Percentiles rank a stretch among this genome's conserved stretches.
These are phyloP conservation scores for Trichoderma sp. DNA, from an alignment of 2,329 filamentous ascomycete species.

Conservation along the genomic window DNA sequence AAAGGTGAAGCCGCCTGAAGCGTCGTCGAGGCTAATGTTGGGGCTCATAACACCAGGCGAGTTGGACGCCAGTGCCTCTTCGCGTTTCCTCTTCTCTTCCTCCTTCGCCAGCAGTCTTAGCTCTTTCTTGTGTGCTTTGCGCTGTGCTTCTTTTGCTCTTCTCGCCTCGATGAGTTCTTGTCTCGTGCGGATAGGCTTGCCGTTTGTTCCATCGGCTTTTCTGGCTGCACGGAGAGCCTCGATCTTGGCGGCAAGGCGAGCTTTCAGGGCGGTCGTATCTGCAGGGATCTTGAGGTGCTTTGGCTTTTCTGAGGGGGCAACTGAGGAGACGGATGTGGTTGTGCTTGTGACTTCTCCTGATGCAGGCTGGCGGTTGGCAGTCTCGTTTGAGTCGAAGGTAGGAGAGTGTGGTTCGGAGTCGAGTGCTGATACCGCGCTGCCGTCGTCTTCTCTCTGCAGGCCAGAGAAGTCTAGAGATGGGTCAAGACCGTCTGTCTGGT, in stretches of 20 bases:
- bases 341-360: conserved; percentile 50
- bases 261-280: conserved; percentile 71
- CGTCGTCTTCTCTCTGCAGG: conserved; percentile 42
- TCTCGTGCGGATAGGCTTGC: conserved; percentile 72
- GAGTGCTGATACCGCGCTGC: conserved; percentile 46
- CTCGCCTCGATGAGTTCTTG: conserved; percentile 90
- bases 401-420: conserved; percentile 50
- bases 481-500: conserved; percentile 10
- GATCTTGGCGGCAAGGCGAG: conserved; percentile 77
- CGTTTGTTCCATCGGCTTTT: conserved; percentile 81
- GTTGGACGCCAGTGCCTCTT: conserved; percentile 60
- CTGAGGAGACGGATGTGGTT: conserved; percentile 67
- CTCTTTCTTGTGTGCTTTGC: conserved; percentile 86
- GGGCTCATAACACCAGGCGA: conserved; percentile 60
- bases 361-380: conserved; percentile 38
- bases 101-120: conserved; percentile 71
- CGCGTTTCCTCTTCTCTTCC: conserved; percentile 68
- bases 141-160: conserved; percentile 79
- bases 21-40: conserved; percentile 48
- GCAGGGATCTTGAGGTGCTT: conserved; percentile 66
- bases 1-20: conserved; percentile 75
- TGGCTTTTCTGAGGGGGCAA: conserved; percentile 57
- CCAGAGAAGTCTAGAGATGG: conserved; percentile 30
- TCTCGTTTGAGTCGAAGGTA: conserved; percentile 54
- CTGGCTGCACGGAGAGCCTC: conserved; percentile 79